Conservation (phyloP, 805 yeast genomes). For the Cyberlindnera xishuangbannaensis region DNA sequence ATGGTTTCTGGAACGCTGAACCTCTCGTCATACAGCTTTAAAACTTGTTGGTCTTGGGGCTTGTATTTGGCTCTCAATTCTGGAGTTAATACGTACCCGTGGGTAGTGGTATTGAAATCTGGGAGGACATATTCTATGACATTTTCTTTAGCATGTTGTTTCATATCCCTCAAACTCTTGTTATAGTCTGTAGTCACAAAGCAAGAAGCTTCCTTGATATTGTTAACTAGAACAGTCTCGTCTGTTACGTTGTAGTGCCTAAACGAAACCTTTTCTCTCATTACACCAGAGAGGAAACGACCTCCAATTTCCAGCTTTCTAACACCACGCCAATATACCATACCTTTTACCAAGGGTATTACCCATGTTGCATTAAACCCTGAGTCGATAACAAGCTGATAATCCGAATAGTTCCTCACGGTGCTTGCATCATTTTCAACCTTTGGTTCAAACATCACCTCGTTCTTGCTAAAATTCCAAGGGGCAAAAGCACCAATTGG, state of each 20-base stretch:
- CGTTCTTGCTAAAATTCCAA: constrained; percentile 39
- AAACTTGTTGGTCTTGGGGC: constrained; percentile 53
- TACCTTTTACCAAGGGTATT: constrained; percentile 76
- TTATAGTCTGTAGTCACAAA: constrained; percentile 60
- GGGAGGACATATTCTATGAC: constrained; percentile 78
- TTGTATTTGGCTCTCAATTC: constrained; percentile 24
- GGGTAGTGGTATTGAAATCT: constrained; percentile 72
- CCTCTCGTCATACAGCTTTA: constrained; percentile 74
- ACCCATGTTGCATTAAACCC: constrained; percentile 88
- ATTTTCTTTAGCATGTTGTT: constrained; percentile 20
- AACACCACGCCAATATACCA: constrained; percentile 70
- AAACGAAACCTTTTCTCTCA: constrained; percentile 81
- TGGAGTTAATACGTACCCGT: constrained; percentile 58
- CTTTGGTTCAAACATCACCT: constrained; percentile 24
- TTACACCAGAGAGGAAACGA: constrained; percentile 68
- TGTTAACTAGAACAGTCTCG: constrained; percentile 78
- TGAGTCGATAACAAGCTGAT: constrained; percentile 75
- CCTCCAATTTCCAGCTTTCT: constrained; percentile 85
- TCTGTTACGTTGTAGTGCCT: constrained; percentile 91
- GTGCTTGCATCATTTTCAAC: constrained; percentile 15
- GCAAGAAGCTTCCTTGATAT: constrained; percentile 75
- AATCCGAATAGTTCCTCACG: constrained; percentile 41
- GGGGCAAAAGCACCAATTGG: constrained; percentile 58
- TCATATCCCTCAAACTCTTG: constrained; percentile 37
- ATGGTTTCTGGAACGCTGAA: constrained; percentile 83